Evolutionary conservation across 2,329 filamentous ascomycete genomes (phyloP).

Genomic region (Periconia sp.): DNA sequence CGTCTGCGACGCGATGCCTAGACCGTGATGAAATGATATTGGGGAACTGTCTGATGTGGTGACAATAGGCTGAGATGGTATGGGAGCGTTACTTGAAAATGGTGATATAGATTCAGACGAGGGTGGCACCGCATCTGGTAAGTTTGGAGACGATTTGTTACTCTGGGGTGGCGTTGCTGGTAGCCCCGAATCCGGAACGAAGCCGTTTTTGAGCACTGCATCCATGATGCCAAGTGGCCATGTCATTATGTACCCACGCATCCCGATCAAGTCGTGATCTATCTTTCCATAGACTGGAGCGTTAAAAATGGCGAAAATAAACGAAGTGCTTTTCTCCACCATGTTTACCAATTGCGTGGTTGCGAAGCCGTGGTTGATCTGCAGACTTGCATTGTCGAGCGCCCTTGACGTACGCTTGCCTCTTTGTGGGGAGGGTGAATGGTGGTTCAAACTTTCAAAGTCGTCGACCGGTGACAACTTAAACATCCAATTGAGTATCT

Average conservation of each 20-base stretch:
- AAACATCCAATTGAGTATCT: constrained; percentile 36
- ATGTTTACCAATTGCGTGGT: constrained; percentile 22
- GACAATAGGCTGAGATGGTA: not conserved
- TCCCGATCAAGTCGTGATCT: constrained; percentile 22
- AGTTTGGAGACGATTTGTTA: not conserved
- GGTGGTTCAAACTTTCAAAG: not conserved
- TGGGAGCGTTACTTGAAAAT: too few species aligned
- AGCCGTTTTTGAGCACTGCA: constrained; percentile 23
- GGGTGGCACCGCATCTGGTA: not conserved
- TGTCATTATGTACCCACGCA: constrained; percentile 29
- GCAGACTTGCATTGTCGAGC: constrained; percentile 18
- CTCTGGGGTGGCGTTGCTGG: constrained; percentile 4
- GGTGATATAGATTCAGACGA: not conserved
- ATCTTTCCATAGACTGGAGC: constrained; percentile 27
- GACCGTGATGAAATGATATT: not conserved
- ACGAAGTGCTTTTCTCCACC: constrained; percentile 27
- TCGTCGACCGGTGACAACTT: constrained; percentile 16
- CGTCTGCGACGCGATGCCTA: too few species aligned
- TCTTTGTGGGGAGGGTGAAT: not conserved
- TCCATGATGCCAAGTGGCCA: constrained; percentile 33
- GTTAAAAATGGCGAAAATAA: constrained; percentile 26
- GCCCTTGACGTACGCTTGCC: not conserved
- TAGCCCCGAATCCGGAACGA: constrained; percentile 23
- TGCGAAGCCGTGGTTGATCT: constrained; percentile 17
- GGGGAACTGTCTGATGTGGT: not conserved